A percentile compares a stretch with the other conserved stretches of the same genome.
Conservation (phyloP, 495 filamentous ascomycete genomes). For the Neurospora sp. region DNA sequence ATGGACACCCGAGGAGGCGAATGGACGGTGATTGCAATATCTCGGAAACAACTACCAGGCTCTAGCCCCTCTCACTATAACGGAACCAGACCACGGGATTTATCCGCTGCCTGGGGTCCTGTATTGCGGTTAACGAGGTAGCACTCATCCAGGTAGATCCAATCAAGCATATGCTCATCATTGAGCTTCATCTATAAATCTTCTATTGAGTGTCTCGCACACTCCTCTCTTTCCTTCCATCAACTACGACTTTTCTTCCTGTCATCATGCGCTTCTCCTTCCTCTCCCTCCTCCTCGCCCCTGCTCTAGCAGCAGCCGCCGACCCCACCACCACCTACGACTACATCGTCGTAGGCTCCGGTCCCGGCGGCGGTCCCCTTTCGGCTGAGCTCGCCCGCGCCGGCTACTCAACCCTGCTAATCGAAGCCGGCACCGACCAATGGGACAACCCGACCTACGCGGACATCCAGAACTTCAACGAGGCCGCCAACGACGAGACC, state of each 20-base stretch:
- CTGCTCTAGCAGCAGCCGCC: conserved; percentile 12
- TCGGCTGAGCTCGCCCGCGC: conserved; percentile 51
- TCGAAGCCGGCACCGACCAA: conserved; percentile 57
- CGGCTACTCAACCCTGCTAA: conserved; percentile 48
- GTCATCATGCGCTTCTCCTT: conserved; percentile 20
- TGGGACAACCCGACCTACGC: conserved; percentile 37
- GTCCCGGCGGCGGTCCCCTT: conserved; percentile 54
- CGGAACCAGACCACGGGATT: background rate
- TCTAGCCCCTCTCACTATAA: background rate
- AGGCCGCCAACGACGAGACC: conserved; percentile 35
- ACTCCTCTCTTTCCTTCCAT: conserved; percentile 26
- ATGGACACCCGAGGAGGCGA: background rate
- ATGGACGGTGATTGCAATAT: background rate
- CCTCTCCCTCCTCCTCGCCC: conserved; percentile 17
- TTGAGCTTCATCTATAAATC: background rate
- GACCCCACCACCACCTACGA: conserved; percentile 35
- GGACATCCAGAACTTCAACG: conserved; percentile 31
- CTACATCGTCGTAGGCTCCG: conserved; percentile 57
- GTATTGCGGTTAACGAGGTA: background rate
- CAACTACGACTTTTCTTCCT: background rate
- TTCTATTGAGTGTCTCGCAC: background rate
- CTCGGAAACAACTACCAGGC: background rate
- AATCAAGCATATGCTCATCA: background rate
- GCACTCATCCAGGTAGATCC: background rate
- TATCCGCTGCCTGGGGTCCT: background rate